Base-by-base conservation (phyloP, 2,329 filamentous ascomycete species). In the Ophiostoma ulmi region DNA sequence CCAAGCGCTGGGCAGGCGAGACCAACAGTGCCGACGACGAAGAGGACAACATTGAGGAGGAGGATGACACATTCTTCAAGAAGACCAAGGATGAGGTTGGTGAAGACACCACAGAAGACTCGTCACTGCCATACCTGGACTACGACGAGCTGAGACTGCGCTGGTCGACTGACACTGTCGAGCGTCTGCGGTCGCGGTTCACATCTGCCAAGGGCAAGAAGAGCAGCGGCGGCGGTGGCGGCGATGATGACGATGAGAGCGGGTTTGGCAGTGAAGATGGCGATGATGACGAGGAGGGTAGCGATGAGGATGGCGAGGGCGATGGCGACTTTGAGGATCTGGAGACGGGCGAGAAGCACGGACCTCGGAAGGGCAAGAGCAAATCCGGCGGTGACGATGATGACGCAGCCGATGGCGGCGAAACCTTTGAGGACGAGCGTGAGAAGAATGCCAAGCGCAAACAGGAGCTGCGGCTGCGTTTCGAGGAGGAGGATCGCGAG, bases 401-500 rank as follows among this genome's bases (percentile, higher is more conserved):
- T 4, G 35, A 68, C 70, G 91, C 86, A 39, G 95, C 93, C 73
- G 89, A 94, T 77, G 93, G 97, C 80, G 83, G 97, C 22, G 92
- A 97, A 79, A 89, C 90, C 0, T 84, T 98, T n/a, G 93, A 94
- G 73, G 91, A 89, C 3, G 95, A 99, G 81, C 91, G 95, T 75
- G 92, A 93, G 75, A 91, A 88, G 79, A 99, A 99, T 76, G 95
- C 95, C 1, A 88, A 89, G 74, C 87, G 92, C 74, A 99, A 99
- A 80, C 95, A 97, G 80, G 95, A 99, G 79, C 87, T 99, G 69
- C 96, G 93, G 78, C 84, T 96, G 69, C 89, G 96, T 1, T 99
- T 99, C 77, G 95, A 99, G 77, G 94, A 98, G 79, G 95, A 99
- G 83, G 95, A 99, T 78, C 87, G 92, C n/a, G 95, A 99, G 78